These are phyloP conservation scores for Cladosporium velox DNA, from an alignment of 2,329 filamentous ascomycete genomes.

Conservation along the genomic window DNA sequence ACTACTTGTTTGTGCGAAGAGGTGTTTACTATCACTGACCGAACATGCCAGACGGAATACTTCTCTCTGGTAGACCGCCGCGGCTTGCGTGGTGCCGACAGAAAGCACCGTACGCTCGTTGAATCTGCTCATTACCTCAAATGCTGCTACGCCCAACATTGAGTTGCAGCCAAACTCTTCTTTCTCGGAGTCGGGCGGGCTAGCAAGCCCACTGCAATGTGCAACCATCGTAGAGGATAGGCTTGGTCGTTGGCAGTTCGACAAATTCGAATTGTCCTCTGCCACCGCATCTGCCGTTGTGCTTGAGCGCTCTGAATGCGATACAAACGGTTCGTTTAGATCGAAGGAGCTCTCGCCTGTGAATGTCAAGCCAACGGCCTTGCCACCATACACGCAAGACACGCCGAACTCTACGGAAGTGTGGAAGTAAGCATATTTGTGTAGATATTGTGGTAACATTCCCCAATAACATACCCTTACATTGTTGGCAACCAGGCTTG, in stretches of 20 bases:
- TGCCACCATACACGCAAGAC: conserved; percentile 50
- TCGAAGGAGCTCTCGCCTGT: conserved; percentile 29
- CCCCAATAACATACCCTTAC: conserved; percentile 32
- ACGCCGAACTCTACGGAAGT: conserved; percentile 43
- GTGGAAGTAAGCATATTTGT: background rate
- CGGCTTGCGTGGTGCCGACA: conserved; percentile 29
- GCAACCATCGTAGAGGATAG: background rate
- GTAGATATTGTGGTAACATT: no score
- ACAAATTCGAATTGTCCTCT: background rate
- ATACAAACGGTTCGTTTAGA: background rate
- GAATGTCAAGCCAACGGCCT: conserved; percentile 26
- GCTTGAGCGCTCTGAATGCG: background rate
- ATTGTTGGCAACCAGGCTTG: conserved; percentile 53
- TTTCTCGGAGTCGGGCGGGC: no score
- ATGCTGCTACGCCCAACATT: background rate
- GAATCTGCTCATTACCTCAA: conserved; percentile 31
- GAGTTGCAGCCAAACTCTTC: conserved; percentile 10
- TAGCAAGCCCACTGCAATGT: background rate
- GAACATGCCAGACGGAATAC: conserved; percentile 22
- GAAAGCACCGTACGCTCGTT: conserved; percentile 29
- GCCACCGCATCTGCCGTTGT: background rate
- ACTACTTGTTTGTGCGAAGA: background rate
- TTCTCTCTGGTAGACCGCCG: conserved; percentile 28
- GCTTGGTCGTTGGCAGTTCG: background rate
- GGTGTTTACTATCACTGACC: conserved; percentile 4